Evolutionary conservation across 345 rosid species (phyloP).

Genomic region (Aethionema arabicum): DNA sequence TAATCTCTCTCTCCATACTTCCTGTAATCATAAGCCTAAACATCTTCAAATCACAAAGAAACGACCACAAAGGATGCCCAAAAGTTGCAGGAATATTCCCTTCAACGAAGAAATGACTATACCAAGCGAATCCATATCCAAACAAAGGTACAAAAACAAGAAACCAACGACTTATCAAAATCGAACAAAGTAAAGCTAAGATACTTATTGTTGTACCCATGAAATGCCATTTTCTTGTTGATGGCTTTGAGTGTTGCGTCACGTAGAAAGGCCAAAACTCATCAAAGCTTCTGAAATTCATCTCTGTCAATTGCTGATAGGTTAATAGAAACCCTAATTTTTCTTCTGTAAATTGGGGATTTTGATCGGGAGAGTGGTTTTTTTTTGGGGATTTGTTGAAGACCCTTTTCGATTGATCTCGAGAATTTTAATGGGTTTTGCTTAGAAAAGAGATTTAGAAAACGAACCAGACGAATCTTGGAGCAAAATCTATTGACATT

Average conservation of each 20-base stretch:
- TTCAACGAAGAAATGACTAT: slow-evolving; percentile 95
- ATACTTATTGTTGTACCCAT: slow-evolving; percentile 61
- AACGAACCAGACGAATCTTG: slow-evolving; percentile 6
- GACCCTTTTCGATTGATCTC: slow-evolving; percentile 15
- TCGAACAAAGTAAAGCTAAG: slow-evolving; percentile 46
- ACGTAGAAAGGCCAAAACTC: slow-evolving; percentile 92
- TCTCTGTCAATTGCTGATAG: slow-evolving; percentile 19
- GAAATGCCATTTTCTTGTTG: slow-evolving; percentile 89
- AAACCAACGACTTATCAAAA: slow-evolving; percentile 60
- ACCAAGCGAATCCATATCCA: slow-evolving; percentile 91
- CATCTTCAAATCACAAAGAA: slow-evolving; percentile 86
- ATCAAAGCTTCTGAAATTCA: slow-evolving; percentile 93
- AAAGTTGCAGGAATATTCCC: slow-evolving; percentile 74
- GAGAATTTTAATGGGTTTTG: slow-evolving; percentile 5
- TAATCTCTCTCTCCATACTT: slow-evolving; percentile 88
- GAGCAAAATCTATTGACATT: too few species aligned
- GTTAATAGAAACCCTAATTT: background rate
- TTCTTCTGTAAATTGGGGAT: background rate
- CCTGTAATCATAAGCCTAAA: slow-evolving; percentile 92
- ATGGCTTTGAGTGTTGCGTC: slow-evolving; percentile 84
- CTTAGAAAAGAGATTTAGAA: slow-evolving; percentile 5
- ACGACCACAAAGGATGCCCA: slow-evolving; percentile 91
- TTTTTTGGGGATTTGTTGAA: background rate
- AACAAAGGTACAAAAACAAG: slow-evolving; percentile 59
- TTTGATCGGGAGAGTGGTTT: background rate